A percentile compares a stretch with the other conserved stretches of the same genome.
These are phyloP conservation scores for Botryosphaeria dothidea DNA, from an alignment of 2,329 filamentous ascomycete species.

Conservation along the genomic window DNA sequence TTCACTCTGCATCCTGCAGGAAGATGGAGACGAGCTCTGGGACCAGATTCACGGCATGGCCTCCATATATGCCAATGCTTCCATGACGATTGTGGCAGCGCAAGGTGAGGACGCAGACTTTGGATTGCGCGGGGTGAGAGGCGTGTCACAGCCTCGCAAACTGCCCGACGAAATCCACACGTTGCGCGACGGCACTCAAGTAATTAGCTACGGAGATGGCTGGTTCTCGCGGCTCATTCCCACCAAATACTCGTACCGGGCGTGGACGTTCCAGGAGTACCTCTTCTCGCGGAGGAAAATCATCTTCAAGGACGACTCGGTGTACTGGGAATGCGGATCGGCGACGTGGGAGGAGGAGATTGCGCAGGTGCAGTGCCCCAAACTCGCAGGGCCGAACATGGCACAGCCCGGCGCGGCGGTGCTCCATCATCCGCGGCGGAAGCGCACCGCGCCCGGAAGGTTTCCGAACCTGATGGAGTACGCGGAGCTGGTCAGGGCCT, in stretches of 20 bases:
- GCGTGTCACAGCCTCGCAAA: background rate
- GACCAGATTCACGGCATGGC: constrained; percentile 21
- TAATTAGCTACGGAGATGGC: background rate
- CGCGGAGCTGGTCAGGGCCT: background rate
- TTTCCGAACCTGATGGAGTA: background rate
- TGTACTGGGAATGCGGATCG: constrained; percentile 15
- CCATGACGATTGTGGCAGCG: constrained; percentile 23
- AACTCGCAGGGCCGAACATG: background rate
- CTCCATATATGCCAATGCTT: constrained; percentile 22
- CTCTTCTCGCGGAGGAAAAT: constrained; percentile 19
- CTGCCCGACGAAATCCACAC: constrained; percentile 16
- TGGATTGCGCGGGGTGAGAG: constrained; percentile 6
- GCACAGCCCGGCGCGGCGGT: background rate
- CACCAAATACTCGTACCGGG: constrained; percentile 7
- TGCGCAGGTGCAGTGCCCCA: constrained; percentile 2
- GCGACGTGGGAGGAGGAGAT: constrained; percentile 17
- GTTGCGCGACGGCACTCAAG: background rate
- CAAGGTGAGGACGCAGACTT: constrained; percentile 16
- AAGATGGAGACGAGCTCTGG: constrained; percentile 17
- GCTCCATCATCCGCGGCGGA: background rate
- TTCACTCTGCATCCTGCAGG: constrained; percentile 23
- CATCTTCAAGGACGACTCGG: constrained; percentile 17
- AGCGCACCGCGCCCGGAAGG: background rate
- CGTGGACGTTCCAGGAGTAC: constrained; percentile 22
- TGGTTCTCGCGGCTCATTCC: constrained; percentile 18